phyloP scores from a whole-genome alignment of 2,329 filamentous ascomycete genomes.

The Penicillium sp. region DNA sequence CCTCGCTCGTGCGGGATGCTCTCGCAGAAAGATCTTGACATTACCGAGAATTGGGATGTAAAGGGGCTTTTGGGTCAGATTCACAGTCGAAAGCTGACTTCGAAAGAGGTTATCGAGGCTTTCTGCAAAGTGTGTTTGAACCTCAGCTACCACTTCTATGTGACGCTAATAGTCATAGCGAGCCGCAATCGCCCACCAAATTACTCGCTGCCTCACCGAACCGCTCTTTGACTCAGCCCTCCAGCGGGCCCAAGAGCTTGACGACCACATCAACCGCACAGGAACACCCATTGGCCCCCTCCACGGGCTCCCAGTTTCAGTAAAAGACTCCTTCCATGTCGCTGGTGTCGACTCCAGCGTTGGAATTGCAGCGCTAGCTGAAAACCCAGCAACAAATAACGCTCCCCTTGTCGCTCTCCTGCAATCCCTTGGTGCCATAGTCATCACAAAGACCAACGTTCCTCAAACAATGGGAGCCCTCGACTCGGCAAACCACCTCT shows the following conservation, averaged over 20 bases:
- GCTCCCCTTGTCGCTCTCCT: slow-evolving; percentile 64
- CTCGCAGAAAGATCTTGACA: slow-evolving; percentile 54
- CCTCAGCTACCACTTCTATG: too few species aligned
- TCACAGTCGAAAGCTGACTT: slow-evolving; percentile 38
- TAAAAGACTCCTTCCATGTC: slow-evolving; percentile 54
- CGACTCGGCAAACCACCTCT: slow-evolving; percentile 66
- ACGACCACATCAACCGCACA: slow-evolving; percentile 47
- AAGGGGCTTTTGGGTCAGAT: slow-evolving; percentile 44
- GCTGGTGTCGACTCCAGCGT: slow-evolving; percentile 58
- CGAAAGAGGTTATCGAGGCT: slow-evolving; percentile 55
- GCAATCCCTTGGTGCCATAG: slow-evolving; percentile 64
- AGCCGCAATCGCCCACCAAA: slow-evolving; percentile 45
- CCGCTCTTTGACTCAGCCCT: slow-evolving; percentile 57
- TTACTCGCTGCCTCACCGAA: slow-evolving; percentile 57
- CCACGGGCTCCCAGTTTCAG: slow-evolving; percentile 64
- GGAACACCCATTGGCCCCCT: slow-evolving; percentile 60
- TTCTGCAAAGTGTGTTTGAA: slow-evolving; percentile 55
- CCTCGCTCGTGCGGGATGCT: slow-evolving; percentile 60
- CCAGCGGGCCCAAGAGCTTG: slow-evolving; percentile 53
- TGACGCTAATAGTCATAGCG: slow-evolving; percentile 27
- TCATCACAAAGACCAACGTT: slow-evolving; percentile 74
- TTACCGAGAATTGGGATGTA: slow-evolving; percentile 60
- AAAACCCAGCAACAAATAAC: slow-evolving; percentile 61
- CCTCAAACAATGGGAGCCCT: slow-evolving; percentile 62
- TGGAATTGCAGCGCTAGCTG: slow-evolving; percentile 65